Evolutionary conservation across 257 asterid genomes (phyloP).

Genomic region (Forsythia viridissima): DNA sequence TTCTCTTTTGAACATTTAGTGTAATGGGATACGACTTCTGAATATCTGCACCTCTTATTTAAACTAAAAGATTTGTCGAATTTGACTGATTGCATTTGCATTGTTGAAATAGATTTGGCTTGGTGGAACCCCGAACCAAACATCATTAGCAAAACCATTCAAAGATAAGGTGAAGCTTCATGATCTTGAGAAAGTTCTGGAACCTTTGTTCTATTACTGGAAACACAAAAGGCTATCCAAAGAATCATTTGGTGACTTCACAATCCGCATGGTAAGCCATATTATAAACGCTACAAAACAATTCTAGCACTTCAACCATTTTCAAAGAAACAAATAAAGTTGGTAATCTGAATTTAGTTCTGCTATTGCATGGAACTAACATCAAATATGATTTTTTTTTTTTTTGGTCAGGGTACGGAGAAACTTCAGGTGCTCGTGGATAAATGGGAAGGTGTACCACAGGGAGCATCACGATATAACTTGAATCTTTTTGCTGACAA

Average conservation of each 20-base stretch:
- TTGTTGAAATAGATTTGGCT: conserved; percentile 70
- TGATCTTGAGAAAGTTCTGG: conserved; percentile 86
- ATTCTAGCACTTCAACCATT: not conserved
- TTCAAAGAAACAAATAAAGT: not conserved
- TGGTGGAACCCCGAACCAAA: conserved; percentile 92
- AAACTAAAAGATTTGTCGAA: not conserved
- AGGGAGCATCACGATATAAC: conserved; percentile 55
- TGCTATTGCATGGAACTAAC: not conserved
- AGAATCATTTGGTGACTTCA: conserved; percentile 91
- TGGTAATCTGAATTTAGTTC: not conserved
- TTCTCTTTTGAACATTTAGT: not conserved
- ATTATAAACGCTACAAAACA: not conserved
- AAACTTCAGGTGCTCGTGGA: conserved; percentile 73
- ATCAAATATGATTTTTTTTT: not conserved
- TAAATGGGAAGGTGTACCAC: conserved; percentile 81
- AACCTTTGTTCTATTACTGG: conserved; percentile 93
- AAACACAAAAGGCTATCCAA: conserved; percentile 64
- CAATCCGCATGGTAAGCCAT: conserved; percentile 72
- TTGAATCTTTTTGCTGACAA: conserved; percentile 75
- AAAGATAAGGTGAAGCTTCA: conserved; percentile 91
- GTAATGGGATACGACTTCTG: not conserved
- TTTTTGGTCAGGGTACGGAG: conserved; percentile 65
- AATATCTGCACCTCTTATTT: not conserved
- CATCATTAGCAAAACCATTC: conserved; percentile 65
- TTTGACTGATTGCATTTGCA: conserved; percentile 2